Evolutionary conservation across 495 filamentous ascomycete genomes (phyloP).

Genomic region (Poronia punctata): DNA sequence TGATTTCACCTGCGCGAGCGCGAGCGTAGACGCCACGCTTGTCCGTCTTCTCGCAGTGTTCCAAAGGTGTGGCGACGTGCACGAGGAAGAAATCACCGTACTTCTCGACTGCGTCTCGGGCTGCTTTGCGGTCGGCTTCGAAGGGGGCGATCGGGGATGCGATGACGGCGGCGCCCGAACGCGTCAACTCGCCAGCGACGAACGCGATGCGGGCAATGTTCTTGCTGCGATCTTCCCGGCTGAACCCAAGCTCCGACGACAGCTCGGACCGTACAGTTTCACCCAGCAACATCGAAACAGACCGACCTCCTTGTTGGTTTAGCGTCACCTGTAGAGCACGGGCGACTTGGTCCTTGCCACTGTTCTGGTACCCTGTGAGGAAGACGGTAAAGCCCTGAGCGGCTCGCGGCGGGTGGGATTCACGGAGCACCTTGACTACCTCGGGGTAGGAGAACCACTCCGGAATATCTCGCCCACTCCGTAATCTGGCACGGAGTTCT

Average conservation of each 20-base stretch:
- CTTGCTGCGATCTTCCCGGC: slow-evolving; percentile 82
- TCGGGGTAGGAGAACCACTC: slow-evolving; percentile 99
- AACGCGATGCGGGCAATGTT: slow-evolving; percentile 97
- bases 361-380: slow-evolving; percentile 94
- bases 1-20: slow-evolving; percentile 86
- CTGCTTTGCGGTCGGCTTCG: slow-evolving; percentile 63
- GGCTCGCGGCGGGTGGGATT: slow-evolving; percentile 85
- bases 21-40: slow-evolving; percentile 83
- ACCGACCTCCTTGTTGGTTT: slow-evolving; percentile 95
- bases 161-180: slow-evolving; percentile 90
- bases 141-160: slow-evolving; percentile 97
- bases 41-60: slow-evolving; percentile 91
- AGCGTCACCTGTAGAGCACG: slow-evolving; percentile 93
- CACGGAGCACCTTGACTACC: slow-evolving; percentile 89
- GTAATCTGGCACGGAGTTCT: slow-evolving; percentile 83
- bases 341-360: slow-evolving; percentile 91
- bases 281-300: slow-evolving; percentile 86
- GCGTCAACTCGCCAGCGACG: slow-evolving; percentile 88
- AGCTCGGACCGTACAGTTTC: slow-evolving; percentile 93
- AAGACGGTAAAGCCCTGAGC: slow-evolving; percentile 97
- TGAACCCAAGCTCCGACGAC: slow-evolving; percentile 93
- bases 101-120: slow-evolving; percentile 77
- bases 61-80: slow-evolving; percentile 88
- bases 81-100: slow-evolving; percentile 88
- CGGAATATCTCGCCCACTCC: slow-evolving; percentile 87